Percentiles rank a stretch among this genome's conserved stretches.
phyloP scores from a whole-genome alignment of 2,329 filamentous ascomycete species.

The Colletotrichum sp. region DNA sequence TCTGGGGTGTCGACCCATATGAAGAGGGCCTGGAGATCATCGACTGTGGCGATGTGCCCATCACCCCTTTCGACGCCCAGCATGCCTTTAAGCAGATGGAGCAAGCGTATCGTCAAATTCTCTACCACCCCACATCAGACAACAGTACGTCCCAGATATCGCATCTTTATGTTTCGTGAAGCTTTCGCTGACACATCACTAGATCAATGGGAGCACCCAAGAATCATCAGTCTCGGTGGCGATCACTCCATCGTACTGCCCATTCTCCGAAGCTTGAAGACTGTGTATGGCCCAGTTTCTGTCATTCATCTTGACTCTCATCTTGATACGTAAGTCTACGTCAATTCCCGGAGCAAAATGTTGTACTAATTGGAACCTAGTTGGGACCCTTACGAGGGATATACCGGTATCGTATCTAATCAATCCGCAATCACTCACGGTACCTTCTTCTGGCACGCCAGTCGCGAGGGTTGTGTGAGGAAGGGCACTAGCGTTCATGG shows the following conservation, averaged over 20 bases:
- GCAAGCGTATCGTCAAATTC: constrained; percentile 62
- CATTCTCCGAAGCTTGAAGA: not conserved
- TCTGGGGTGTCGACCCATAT: not conserved
- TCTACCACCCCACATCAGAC: not conserved
- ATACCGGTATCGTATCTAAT: not conserved
- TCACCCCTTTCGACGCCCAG: constrained; percentile 78
- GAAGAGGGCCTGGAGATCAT: constrained; percentile 42
- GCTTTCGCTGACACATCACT: not conserved
- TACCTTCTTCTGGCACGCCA: constrained; percentile 88
- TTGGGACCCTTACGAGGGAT: not conserved
- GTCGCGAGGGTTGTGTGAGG: constrained; percentile 76
- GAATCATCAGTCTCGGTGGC: not conserved
- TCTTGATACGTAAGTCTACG: not conserved
- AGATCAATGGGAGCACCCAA: not conserved
- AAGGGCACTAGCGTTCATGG: constrained; percentile 80
- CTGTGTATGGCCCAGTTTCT: not conserved
- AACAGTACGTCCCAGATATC: not conserved
- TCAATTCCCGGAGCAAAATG: no score
- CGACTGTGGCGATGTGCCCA: not conserved
- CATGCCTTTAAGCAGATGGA: constrained; percentile 85
- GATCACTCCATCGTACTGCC: not conserved
- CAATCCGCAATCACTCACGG: constrained; percentile 77
- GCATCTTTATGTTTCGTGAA: not conserved
- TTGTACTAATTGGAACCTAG: not conserved
- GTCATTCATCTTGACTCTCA: not conserved